phyloP scores from a whole-genome alignment of 1,284 basidiomycete species.

The Ustilago xerochloae region DNA sequence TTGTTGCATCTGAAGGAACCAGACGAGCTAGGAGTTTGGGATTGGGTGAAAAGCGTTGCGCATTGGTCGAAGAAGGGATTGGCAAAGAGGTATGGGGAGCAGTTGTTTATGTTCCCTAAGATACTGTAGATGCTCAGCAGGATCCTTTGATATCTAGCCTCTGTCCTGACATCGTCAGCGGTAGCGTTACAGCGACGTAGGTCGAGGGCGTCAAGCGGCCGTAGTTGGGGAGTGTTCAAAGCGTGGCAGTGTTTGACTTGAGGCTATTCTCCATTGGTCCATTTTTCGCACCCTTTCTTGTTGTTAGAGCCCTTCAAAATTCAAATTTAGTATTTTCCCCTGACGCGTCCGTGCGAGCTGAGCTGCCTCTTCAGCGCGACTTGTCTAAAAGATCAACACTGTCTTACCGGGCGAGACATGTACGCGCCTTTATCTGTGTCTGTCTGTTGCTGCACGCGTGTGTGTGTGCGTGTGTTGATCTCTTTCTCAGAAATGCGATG shows the following conservation, averaged over 20 bases:
- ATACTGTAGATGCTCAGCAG: not conserved
- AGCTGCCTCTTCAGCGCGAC: not conserved
- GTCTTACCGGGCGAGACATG: constrained; percentile 13
- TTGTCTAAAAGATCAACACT: constrained; percentile 11
- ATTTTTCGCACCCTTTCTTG: not conserved
- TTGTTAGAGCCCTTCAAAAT: not conserved
- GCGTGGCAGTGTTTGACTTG: not conserved
- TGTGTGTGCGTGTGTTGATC: constrained; percentile 12
- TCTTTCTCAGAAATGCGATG: too few species aligned
- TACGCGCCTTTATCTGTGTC: not conserved
- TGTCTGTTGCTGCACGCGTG: constrained; percentile 9
- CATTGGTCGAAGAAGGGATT: not conserved
- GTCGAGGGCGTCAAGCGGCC: too few species aligned
- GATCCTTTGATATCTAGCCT: too few species aligned
- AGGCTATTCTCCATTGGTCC: too few species aligned
- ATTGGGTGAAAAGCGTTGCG: not conserved
- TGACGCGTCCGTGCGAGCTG: constrained; percentile 15
- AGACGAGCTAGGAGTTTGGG: not conserved
- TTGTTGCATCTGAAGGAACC: not conserved
- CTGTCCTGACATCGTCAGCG: too few species aligned
- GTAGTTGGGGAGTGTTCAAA: too few species aligned
- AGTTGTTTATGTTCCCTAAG: not conserved
- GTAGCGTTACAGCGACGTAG: too few species aligned
- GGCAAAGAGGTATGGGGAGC: not conserved
- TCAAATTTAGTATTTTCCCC: not conserved